phyloP scores from a whole-genome alignment of 73 alveolate genomes.

The Paramecium pentaurelia region DNA sequence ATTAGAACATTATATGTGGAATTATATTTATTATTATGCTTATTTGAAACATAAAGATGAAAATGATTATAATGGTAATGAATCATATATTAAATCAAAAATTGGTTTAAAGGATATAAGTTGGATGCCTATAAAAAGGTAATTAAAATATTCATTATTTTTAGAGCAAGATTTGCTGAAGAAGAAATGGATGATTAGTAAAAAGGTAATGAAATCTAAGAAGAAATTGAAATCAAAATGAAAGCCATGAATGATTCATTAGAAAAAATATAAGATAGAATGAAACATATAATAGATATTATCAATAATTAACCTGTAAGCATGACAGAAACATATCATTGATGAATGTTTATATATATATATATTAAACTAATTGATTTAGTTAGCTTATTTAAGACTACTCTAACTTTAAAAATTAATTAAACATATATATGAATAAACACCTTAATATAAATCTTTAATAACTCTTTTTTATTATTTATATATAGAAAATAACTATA shows the following conservation, averaged over 20 bases:
- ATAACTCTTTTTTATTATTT: no score
- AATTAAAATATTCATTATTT: not conserved
- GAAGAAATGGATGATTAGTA: not conserved
- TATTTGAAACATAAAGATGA: conserved; percentile 85
- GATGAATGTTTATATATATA: not conserved
- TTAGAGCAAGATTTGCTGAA: conserved; percentile 22
- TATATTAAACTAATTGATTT: not conserved
- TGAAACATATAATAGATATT: not conserved
- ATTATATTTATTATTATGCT: conserved; percentile 89
- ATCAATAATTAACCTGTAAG: not conserved
- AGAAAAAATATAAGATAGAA: not conserved
- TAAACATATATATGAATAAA: no score
- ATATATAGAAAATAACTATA: no score
- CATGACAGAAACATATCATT: not conserved
- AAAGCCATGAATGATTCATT: not conserved
- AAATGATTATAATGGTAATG: conserved; percentile 93
- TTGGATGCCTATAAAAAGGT: conserved; percentile 89
- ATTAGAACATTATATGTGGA: conserved; percentile 84
- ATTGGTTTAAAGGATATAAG: conserved; percentile 76
- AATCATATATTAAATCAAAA: conserved; percentile 80
- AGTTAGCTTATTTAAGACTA: not conserved
- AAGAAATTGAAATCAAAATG: not conserved
- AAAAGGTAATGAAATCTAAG: not conserved
- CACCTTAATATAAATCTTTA: no score
- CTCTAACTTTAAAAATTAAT: not conserved